Evolutionary conservation across 768 basidiomycete species (phyloP).

Genomic region (Pleurotus salmoneostramineus): DNA sequence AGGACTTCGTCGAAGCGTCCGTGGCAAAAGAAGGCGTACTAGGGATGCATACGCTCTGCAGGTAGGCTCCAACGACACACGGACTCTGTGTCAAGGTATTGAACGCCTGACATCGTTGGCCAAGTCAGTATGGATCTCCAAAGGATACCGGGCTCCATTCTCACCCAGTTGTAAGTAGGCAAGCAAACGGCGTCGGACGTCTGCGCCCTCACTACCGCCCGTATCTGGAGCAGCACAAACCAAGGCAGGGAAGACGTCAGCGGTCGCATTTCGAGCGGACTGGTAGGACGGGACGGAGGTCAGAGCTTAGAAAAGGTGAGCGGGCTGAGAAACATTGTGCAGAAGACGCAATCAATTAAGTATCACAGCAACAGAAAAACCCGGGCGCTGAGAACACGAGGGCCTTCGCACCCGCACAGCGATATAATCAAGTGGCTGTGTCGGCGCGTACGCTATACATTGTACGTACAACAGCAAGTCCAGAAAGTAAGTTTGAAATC

Average conservation of each 20-base stretch:
- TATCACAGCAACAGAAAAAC: neutral
- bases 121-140: neutral
- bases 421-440: neutral
- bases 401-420: neutral
- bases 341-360: neutral
- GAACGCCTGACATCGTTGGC: conserved; percentile 1
- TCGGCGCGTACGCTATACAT: neutral
- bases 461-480: neutral
- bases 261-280: neutral
- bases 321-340: neutral
- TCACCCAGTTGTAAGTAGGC: conserved; percentile 9
- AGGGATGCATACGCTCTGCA: conserved; percentile 28
- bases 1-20: neutral
- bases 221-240: neutral
- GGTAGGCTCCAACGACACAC: conserved; percentile 25
- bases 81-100: conserved; percentile 28
- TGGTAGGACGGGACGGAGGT: neutral
- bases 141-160: conserved; percentile 11
- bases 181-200: conserved; percentile 24
- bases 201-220: conserved; percentile 1
- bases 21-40: conserved; percentile 8
- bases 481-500: neutral
- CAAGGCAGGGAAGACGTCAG: neutral
- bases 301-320: neutral
- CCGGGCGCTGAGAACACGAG: neutral